Base-by-base conservation (phyloP, 331 rosid species). In the Ulmus americana region DNA sequence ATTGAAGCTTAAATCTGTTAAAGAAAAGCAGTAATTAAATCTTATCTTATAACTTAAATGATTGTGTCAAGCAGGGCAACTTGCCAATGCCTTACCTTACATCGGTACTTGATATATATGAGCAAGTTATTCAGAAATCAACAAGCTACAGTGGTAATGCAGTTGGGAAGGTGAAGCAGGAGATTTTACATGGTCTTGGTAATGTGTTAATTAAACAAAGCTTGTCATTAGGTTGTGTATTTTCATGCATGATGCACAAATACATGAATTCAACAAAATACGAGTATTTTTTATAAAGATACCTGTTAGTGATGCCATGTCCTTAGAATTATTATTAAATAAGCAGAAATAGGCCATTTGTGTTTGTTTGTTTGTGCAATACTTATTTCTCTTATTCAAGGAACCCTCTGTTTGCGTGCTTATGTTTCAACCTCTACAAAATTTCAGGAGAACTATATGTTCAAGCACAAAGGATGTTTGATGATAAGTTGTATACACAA, bases 121-220 rank as follows among this genome's bases (percentile, higher is more conserved):
- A 89, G 86, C 83, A 75, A 66, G 87, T 85, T 75, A 78, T 92
- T 84, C 88, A 78, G 70, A 89, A 74, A 59, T 75, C 95, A 63
- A 75, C 86, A 58, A 83, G 77, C 82, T 81, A 83, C 77, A 61
- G 62, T 76, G 81, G 80, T 18, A 80, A 70, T 80, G 77, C 90
- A 62, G 83, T 83, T 61, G 75, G 80, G 80, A 89, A 92, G 84
- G 91, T 92, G 85, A 86, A 80, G 85, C 96, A 86, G 86, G 96
- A 89, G 88, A 85, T 92, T 80, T 63, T 92, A 81, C 95, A 86
- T 22, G 84, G 87, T 76, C 95, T 92, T 56, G 98, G 98, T 92
- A 92, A 92, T 84, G 69, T 60, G 50, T 69, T 78, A 43, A 45
- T 61, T 74, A 67, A 59, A 62, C 57, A 48, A 15, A 70, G 69